Percentiles rank a stretch among this genome's conserved stretches.
These are phyloP conservation scores for Lactarius hatsudake DNA, from an alignment of 768 basidiomycete species.

Conservation along the genomic window DNA sequence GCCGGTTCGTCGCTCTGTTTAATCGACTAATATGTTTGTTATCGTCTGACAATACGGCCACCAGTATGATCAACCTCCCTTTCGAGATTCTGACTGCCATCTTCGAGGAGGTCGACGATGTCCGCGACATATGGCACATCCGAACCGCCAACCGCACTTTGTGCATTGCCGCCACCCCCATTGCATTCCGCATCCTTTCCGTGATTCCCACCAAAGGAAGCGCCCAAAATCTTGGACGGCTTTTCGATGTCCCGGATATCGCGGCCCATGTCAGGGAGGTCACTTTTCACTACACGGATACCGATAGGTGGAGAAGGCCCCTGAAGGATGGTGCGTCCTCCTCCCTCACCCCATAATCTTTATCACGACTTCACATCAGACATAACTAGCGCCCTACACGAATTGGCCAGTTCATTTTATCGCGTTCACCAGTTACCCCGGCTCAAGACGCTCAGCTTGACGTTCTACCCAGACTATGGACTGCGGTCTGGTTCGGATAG, in stretches of 20 bases:
- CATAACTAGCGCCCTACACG: not conserved
- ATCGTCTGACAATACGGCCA: not conserved
- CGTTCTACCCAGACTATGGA: not conserved
- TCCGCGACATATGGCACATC: not conserved
- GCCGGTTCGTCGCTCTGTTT: no score
- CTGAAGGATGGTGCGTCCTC: not conserved
- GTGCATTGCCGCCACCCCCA: not conserved
- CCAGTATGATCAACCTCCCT: not conserved
- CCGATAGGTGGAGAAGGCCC: not conserved
- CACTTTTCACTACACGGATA: not conserved
- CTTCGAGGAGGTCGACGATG: not conserved
- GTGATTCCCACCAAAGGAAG: not conserved
- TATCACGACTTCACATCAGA: not conserved
- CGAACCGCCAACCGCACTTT: not conserved
- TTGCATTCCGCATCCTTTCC: constrained; percentile 5
- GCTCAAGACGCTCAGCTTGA: not conserved
- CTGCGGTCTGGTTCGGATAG: no score
- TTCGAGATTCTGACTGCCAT: not conserved
- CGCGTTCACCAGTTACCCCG: not conserved
- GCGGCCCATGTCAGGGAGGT: not conserved
- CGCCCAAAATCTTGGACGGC: not conserved
- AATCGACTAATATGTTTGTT: no score
- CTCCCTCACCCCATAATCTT: not conserved
- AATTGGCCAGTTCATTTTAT: not conserved
- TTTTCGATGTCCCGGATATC: not conserved